A percentile compares a stretch with the other conserved stretches of the same genome.
Evolutionary conservation across 73 alveolate species (phyloP).

Genomic region (Paramecium caudatum): DNA sequence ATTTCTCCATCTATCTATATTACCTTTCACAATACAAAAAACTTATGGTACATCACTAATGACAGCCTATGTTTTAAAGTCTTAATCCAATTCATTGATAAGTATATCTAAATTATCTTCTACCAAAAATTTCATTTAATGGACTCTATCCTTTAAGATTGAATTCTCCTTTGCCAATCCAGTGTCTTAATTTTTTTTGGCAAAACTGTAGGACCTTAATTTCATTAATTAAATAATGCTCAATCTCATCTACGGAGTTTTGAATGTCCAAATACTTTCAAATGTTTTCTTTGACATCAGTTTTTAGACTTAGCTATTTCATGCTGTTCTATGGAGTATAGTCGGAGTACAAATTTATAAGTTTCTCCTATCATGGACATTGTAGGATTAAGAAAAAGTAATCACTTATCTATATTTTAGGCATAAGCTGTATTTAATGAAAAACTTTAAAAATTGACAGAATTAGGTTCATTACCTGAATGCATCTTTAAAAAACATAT

Average conservation of each 20-base stretch:
- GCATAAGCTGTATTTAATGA: too few species aligned
- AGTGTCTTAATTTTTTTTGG: not conserved
- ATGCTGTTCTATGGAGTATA: not conserved
- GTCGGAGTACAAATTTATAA: not conserved
- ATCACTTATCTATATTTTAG: not conserved
- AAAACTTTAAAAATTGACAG: too few species aligned
- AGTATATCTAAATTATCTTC: constrained; percentile 44
- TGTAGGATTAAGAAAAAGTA: not conserved
- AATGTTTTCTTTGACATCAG: not conserved
- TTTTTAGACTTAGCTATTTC: not conserved
- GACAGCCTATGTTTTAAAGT: not conserved
- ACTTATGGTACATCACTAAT: constrained; percentile 6
- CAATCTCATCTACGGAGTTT: not conserved
- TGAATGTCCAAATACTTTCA: not conserved
- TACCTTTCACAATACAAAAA: not conserved
- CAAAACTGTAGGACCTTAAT: constrained; percentile 22
- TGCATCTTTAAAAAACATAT: too few species aligned
- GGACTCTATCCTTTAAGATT: constrained; percentile 1
- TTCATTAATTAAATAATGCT: constrained; percentile 3
- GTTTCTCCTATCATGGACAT: not conserved
- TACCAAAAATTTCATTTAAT: constrained; percentile 11
- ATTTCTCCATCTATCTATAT: constrained; percentile 10
- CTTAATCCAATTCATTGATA: constrained; percentile 6
- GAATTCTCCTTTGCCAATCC: constrained; percentile 19
- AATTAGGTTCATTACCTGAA: too few species aligned